A percentile compares a stretch with the other conserved stretches of the same genome.
phyloP scores from a whole-genome alignment of 2,329 filamentous ascomycete genomes.

The Pseudogymnoascus sp. region DNA sequence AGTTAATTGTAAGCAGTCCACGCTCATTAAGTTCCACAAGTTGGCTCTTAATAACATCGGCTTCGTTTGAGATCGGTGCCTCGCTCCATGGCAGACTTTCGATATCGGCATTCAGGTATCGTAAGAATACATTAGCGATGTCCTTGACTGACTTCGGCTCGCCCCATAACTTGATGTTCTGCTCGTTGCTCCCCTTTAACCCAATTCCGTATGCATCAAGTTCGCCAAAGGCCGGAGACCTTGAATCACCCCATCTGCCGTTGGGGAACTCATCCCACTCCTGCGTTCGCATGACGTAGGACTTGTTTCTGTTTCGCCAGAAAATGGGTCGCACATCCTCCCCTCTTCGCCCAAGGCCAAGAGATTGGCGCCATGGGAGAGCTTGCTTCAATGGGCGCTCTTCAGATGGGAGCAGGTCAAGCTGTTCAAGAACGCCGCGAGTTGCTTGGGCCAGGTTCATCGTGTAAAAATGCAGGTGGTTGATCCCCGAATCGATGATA shows the following conservation, averaged over 20 bases:
- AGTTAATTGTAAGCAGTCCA: conserved; percentile 92
- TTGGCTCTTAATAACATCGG: conserved; percentile 65
- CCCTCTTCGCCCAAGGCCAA: conserved; percentile 76
- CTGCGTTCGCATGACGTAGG: conserved; percentile 88
- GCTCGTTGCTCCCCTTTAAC: conserved; percentile 87
- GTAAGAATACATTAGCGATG: conserved; percentile 72
- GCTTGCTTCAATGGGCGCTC: conserved; percentile 75
- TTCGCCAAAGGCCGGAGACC: conserved; percentile 92
- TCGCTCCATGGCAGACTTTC: conserved; percentile 91
- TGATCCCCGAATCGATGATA: conserved; percentile 68
- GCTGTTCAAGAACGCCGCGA: conserved; percentile 84
- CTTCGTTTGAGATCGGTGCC: conserved; percentile 72
- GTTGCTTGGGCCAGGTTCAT: conserved; percentile 97
- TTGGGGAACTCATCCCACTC: conserved; percentile 99
- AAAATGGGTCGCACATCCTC: conserved; percentile 98
- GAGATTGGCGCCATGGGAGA: conserved; percentile 93
- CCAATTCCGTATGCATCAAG: conserved; percentile 91
- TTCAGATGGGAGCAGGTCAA: conserved; percentile 69
- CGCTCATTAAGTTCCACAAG: conserved; percentile 76
- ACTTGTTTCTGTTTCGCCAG: conserved; percentile 95
- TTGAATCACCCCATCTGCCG: conserved; percentile 94
- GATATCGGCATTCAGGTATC: conserved; percentile 73
- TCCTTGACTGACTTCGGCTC: conserved; percentile 72
- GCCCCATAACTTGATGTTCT: conserved; percentile 93
- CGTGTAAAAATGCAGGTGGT: conserved; percentile 94